phyloP scores from a whole-genome alignment of 768 basidiomycete species.

The Boletus sensibilis region DNA sequence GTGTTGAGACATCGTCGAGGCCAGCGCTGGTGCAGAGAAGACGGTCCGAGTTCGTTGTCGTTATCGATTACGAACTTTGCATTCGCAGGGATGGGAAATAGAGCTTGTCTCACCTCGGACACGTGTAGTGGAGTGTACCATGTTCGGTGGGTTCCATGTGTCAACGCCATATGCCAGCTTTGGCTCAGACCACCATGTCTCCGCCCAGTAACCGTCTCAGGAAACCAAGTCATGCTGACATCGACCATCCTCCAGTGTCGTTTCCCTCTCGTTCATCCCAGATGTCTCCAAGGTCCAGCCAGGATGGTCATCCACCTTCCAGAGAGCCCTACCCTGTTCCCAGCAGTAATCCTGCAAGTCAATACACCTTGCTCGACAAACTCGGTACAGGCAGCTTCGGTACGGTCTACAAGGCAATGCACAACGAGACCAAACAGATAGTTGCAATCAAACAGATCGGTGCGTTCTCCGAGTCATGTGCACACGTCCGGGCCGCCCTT shows the following conservation, averaged over 20 bases:
- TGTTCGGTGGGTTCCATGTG: slow-evolving; percentile 23
- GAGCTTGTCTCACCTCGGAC: slow-evolving; percentile 8
- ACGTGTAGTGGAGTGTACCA: slow-evolving; percentile 27
- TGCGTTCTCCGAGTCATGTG: slow-evolving; percentile 38
- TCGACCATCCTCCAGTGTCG: slow-evolving; percentile 28
- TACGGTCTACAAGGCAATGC: slow-evolving; percentile 95
- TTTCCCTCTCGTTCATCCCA: slow-evolving; percentile 45
- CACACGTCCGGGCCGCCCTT: slow-evolving; percentile 3
- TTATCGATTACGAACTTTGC: background rate
- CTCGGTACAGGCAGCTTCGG: slow-evolving; percentile 98
- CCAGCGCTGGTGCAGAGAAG: background rate
- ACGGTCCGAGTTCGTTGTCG: background rate
- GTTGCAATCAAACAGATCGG: slow-evolving; percentile 99
- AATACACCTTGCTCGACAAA: slow-evolving; percentile 92
- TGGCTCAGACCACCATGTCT: slow-evolving; percentile 42
- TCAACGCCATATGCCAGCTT: slow-evolving; percentile 10
- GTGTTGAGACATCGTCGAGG: background rate
- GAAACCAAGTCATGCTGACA: slow-evolving; percentile 38
- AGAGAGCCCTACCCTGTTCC: slow-evolving; percentile 69
- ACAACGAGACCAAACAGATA: slow-evolving; percentile 90
- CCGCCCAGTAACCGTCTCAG: slow-evolving; percentile 39
- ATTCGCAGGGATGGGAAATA: slow-evolving; percentile 5
- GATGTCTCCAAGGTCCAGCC: slow-evolving; percentile 42
- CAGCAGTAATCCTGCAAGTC: slow-evolving; percentile 78
- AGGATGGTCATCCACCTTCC: slow-evolving; percentile 33